phyloP scores from a whole-genome alignment of 225 moss, liverwort and hornwort genomes.

The Physcomitrium patens region DNA sequence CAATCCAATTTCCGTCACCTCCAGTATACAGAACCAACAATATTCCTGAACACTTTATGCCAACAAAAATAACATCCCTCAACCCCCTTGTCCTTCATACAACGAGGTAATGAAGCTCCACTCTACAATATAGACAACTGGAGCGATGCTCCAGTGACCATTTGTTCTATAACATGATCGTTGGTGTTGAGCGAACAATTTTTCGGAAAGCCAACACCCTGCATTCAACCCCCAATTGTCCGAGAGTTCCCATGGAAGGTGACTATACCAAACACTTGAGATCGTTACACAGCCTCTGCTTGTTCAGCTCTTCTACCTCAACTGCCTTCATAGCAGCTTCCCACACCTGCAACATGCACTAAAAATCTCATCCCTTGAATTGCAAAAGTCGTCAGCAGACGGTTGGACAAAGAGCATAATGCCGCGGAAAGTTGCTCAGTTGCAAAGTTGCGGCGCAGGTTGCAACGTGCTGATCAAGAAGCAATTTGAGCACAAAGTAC shows the following conservation, averaged over 20 bases:
- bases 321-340: slow-evolving; percentile 79
- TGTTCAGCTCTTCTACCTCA: slow-evolving; percentile 77
- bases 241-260: background rate
- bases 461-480: slow-evolving; percentile 5
- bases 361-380: slow-evolving; percentile 25
- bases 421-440: background rate
- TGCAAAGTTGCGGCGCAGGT: background rate
- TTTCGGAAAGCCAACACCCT: background rate
- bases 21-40: background rate
- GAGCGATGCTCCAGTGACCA: background rate
- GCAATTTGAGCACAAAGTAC: slow-evolving; percentile 36
- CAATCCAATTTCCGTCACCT: slow-evolving; percentile 3
- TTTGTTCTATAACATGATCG: background rate
- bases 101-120: too few species aligned
- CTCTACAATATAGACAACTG: slow-evolving; percentile 7
- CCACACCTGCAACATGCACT: slow-evolving; percentile 61
- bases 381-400: slow-evolving; percentile 8
- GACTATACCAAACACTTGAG: slow-evolving; percentile 86
- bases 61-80: background rate
- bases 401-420: background rate
- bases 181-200: background rate
- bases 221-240: background rate
- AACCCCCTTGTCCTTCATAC: slow-evolving; percentile 2
- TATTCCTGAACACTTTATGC: background rate
- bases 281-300: slow-evolving; percentile 87